Evolutionary conservation across 805 yeast species (phyloP), one percentile per base, ranked within the genome.

Genomic region (Cyberlindnera sargentensis): DNA sequence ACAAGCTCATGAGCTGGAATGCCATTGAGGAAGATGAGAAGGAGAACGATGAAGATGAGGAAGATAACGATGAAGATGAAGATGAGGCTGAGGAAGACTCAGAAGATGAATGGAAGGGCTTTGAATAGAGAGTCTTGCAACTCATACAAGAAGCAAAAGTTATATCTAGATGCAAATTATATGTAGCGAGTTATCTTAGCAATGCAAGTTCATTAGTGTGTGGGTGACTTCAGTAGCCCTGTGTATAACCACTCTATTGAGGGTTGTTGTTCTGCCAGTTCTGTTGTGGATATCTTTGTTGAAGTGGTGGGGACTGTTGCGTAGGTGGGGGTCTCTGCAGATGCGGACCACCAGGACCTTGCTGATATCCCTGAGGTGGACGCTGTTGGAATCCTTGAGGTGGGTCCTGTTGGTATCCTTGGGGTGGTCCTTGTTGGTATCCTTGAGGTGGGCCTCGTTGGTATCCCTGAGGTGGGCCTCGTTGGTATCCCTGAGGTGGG

Each of bases 1-100:
- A 66, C 28, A 73, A 93, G 56, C 67, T 88, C 38, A 59, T 60
- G 25, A 69, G 69, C 31, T 86, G 95, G 93, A 84, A 81, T 7
- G 64, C 78, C 6, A 45, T 34, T n/a, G 37, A 53, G 11, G 51
- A 53, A 10, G 47, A 40, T 20, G 43, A 36, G 4, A 43, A 44
- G 7, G 45, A 37, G 5, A 53, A 44, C 8, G 60, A 51, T 1
- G 58, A 54, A 4, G 65, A 59, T 3, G 61, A 48, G 5, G 61
- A 55, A 4, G 63, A 58, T 3, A 51, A 49, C 11, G 65, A 51
- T 6, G 66, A 60, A 4, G 47, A 46, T 7, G 57, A 42, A 5
- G 62, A 51, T 4, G 57, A 34, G 3, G 49, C 43, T 7, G 49
- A 41, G 4, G 47, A 36, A 2, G 52, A 47, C 15, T 49, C 45